A percentile compares a stretch with the other conserved stretches of the same genome.
phyloP scores from a whole-genome alignment of 2,329 filamentous ascomycete genomes.

The Chaetomiaceae sp. region DNA sequence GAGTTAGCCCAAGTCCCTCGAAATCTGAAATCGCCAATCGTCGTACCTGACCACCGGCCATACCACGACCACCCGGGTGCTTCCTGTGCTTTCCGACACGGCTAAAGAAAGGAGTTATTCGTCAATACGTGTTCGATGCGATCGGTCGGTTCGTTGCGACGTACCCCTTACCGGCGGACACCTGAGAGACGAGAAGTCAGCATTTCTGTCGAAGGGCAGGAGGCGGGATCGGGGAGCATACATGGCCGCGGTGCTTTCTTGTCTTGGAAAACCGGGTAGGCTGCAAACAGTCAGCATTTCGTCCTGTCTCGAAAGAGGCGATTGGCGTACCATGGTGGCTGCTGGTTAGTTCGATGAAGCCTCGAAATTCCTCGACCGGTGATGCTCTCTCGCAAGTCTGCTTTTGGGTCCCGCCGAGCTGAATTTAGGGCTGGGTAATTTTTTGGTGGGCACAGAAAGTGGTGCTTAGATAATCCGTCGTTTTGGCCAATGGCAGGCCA shows the following conservation, averaged over 20 bases:
- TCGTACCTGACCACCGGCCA: slow-evolving; percentile 80
- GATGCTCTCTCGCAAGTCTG: slow-evolving; percentile 23
- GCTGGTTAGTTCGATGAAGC: slow-evolving; percentile 27
- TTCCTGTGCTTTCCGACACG: slow-evolving; percentile 99
- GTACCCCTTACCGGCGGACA: slow-evolving; percentile 87
- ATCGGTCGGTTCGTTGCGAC: slow-evolving; percentile 22
- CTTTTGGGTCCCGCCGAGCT: slow-evolving; percentile 21
- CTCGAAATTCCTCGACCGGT: slow-evolving; percentile 25
- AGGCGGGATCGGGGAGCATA: slow-evolving; percentile 20
- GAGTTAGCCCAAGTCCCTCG: slow-evolving; percentile 20
- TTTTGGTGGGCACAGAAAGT: slow-evolving; percentile 27
- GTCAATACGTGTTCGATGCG: slow-evolving; percentile 21
- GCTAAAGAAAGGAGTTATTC: slow-evolving; percentile 29
- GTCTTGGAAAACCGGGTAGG: slow-evolving; percentile 72
- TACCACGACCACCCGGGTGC: slow-evolving; percentile 75
- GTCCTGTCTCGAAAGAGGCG: background rate
- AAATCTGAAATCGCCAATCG: slow-evolving; percentile 4
- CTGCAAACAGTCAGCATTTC: slow-evolving; percentile 31
- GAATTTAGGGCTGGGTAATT: slow-evolving; percentile 29
- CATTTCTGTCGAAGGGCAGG: slow-evolving; percentile 19
- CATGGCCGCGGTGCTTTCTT: slow-evolving; percentile 66
- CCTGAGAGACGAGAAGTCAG: slow-evolving; percentile 53
- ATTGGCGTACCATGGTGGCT: slow-evolving; percentile 27
- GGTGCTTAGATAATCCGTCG: slow-evolving; percentile 13
- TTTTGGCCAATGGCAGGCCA: slow-evolving; percentile 1